Evolutionary conservation across 352 stramenopile genomes (phyloP), one percentile per base, ranked within the genome.

Genomic region (Phytophthora cactorum): DNA sequence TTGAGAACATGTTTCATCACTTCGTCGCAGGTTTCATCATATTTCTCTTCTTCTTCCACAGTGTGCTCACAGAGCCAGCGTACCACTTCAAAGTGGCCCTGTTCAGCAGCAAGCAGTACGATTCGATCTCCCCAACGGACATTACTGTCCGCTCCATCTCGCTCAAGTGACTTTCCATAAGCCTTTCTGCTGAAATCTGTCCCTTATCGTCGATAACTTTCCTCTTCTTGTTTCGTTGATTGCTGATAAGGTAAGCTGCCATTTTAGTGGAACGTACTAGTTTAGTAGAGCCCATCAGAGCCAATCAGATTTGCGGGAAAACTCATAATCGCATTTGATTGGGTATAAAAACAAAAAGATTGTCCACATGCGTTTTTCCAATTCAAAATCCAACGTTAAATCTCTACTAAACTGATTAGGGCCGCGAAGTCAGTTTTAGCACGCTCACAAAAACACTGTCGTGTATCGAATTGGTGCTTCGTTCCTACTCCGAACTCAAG

Each of bases 31-130:
- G 5, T 29, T 17, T 39, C 25, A n/a, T 12, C 36, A 11, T 22
- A 10, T 47, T 17, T 22, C 15, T 53, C 27, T 32, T 52, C 5
- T 36, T 52, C n/a, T 17, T 46, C 41, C 27, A 14, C 3, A 12
- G 38, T 43, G 15, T 62, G 36, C 17, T 62, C 43, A n/a, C 25
- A 38, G 1, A 62, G 43, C 55, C 55, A 62, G 22, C 27, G 29
- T 15, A 53, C 29, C 15, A 62, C 36, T 11, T 39, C 15, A 17
- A n/a, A 32, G 10, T 52, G 27, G 25, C 11, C 29, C 2, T 38
- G 17, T 38, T 25, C 10, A 38, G 46, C 46, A 36, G 46, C 46
- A 9, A 38, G 11, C 12, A 52, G 9, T 2, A 52, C 25, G 10
- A 38, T 52, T 25, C 25, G 9, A 15, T 52, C 6, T 5, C 14